Base-by-base conservation (phyloP, 164 flowering plant genomes). In the Annona cherimola region DNA sequence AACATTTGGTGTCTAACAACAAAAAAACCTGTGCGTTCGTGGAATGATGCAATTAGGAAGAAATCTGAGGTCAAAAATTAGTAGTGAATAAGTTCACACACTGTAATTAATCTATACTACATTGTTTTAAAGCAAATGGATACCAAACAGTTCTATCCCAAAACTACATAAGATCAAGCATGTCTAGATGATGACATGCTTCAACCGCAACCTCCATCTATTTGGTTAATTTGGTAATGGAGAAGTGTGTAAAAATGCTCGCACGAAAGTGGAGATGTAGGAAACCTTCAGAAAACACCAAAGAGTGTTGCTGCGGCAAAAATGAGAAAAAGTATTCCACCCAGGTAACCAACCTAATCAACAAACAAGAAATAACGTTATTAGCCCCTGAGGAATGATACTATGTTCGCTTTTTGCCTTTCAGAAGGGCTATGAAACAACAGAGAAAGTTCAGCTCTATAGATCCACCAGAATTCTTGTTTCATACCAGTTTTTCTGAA, bases 281-380 rank as follows among this genome's bases (percentile, higher is more conserved):
- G 2, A 26, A 7, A 54, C 42, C 9, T 50, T 79, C 73, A 95
- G 87, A 93, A 95, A 66, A 88, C 87, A 73, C 99, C 99, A 19
- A 93, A 81, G 73, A 91, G 86, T 74, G 99, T 95, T 64, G 99
- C 99, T 45, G 77, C 82, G 1, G 97, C 96, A 82, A 95, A 95
- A 69, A 88, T 79, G 55, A 95, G 83, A 79, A 95, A 95, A 71
- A 93, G 72, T 11, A 68, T 88, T 79, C 99, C 99, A 14, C 99
- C 97, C 76, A 90, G 39, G 78, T 91, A 95, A 71, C 97, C 99
- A 73, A 95, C 99, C 99, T 95, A 87, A 74, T 63, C 55, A 35
- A 50, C 60, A 68, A 60, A 12, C 60, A 68, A 60, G n/a, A 50
- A 63, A 12, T 45, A 76, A 69, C 62, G 39, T 45, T 7, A 63